Evolutionary conservation across 139 green algal species (phyloP), one percentile per base, ranked within the genome.

Genomic region (Nannochloris sp.): DNA sequence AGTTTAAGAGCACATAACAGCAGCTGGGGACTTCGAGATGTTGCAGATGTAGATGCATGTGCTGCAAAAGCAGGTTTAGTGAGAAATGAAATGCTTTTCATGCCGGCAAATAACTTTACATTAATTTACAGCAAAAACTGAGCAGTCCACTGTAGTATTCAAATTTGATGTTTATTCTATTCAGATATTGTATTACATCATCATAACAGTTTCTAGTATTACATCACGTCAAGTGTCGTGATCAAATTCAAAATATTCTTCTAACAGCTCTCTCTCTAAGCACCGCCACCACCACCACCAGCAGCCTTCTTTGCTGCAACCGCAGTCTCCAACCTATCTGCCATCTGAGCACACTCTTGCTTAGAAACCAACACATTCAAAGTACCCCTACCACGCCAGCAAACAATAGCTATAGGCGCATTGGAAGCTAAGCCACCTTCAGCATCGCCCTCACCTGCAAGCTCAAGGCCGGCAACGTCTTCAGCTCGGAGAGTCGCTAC

Each of bases 361-460:
- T 91, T 91, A 65, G 72, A 77, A 29, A 92, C 86, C 64, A 96
- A 81, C 32, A 94, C 72, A 23, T 81, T 87, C 12, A 95, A 24
- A 51, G 39, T 83, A n/a, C 67, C 77, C 14, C 76, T 73, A 23
- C 86, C 89, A 34, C 82, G 81, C 90, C 90, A 97, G 61, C 79
- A 90, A 36, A 77, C 70, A 27, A 97, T 70, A 2, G 86, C 83
- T 29, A 96, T 44, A 2, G 85, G 87, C 12, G 82, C 81, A 34
- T 81, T 76, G 0, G 72, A 82, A 4, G 68, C 60, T 35, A 91
- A 60, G 27, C 54, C 81, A 6, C 71, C 78, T 13, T 72, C 68
- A 30, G 59, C 70, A 27, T 38, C 8, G 51, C 19, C 33, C 4
- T 12, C 13, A 6, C 10, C 15, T 14, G 4, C 48, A 55, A 33